phyloP scores from a whole-genome alignment of 768 basidiomycete species.

The Tricholoma hemisulphureum region DNA sequence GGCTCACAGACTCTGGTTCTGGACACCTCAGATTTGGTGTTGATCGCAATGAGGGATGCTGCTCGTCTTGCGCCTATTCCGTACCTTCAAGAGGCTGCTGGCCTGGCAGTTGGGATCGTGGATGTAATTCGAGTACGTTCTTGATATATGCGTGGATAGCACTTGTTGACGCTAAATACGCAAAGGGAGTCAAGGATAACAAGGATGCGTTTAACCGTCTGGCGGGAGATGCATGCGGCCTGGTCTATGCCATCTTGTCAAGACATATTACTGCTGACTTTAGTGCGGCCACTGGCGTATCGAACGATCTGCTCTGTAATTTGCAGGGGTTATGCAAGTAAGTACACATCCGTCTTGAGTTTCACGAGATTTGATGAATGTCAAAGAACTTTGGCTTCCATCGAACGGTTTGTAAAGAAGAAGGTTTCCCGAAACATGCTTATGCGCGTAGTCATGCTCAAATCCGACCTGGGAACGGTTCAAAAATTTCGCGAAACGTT shows the following conservation, averaged over 20 bases:
- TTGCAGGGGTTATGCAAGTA: too few species aligned
- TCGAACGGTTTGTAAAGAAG: not conserved
- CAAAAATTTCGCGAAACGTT: not conserved
- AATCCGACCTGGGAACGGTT: not conserved
- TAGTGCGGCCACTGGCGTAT: too few species aligned
- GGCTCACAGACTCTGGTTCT: too few species aligned
- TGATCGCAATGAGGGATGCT: constrained; percentile 2
- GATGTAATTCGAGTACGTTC: not conserved
- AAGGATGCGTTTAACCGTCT: not conserved
- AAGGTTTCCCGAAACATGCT: not conserved
- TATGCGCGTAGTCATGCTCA: not conserved
- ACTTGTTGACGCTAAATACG: not conserved
- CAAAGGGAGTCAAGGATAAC: not conserved
- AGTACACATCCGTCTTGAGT: too few species aligned
- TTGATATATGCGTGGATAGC: too few species aligned
- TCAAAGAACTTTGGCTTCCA: not conserved
- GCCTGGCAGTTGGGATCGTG: not conserved
- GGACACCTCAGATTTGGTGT: not conserved
- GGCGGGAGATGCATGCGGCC: not conserved
- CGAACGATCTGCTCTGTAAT: too few species aligned
- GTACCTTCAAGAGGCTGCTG: constrained; percentile 4
- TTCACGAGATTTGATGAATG: too few species aligned
- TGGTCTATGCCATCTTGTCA: not conserved
- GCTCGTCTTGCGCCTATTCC: constrained; percentile 5
- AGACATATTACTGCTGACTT: not conserved